These are phyloP conservation scores for Ambrosia trifida DNA, from an alignment of 129 eudicot species.

Conservation along the genomic window DNA sequence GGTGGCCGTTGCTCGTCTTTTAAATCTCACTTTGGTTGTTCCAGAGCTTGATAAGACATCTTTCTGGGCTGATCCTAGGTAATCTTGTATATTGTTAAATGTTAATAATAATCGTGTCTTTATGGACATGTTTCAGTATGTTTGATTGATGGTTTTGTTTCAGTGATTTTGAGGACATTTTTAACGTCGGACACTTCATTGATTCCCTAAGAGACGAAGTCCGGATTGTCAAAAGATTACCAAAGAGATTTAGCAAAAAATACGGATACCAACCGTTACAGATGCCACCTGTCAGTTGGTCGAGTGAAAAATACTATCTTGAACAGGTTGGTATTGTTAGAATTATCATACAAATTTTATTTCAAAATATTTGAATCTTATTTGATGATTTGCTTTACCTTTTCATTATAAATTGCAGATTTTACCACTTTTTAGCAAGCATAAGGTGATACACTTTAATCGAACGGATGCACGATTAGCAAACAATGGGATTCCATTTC, in stretches of 20 bases:
- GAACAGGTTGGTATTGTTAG: slow-evolving; percentile 55
- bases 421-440: slow-evolving; percentile 75
- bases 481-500: slow-evolving; percentile 76
- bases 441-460: slow-evolving; percentile 82
- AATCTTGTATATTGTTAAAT: slow-evolving; percentile 4
- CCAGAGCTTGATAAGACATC: slow-evolving; percentile 97
- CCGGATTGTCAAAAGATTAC: slow-evolving; percentile 76
- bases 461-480: slow-evolving; percentile 92
- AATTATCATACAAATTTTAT: background rate
- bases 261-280: slow-evolving; percentile 71
- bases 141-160: slow-evolving; percentile 30
- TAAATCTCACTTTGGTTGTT: slow-evolving; percentile 92
- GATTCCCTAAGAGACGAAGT: slow-evolving; percentile 91
- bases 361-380: background rate
- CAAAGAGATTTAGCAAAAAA: slow-evolving; percentile 66
- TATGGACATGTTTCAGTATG: slow-evolving; percentile 8
- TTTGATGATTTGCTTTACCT: background rate
- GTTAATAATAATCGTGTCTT: background rate
- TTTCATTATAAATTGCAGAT: slow-evolving; percentile 52
- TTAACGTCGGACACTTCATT: slow-evolving; percentile 83
- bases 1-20: slow-evolving; percentile 91
- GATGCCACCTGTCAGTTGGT: slow-evolving; percentile 99
- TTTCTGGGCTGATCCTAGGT: slow-evolving; percentile 99
- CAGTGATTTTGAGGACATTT: slow-evolving; percentile 97
- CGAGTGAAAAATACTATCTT: slow-evolving; percentile 83